Base-by-base conservation (phyloP, 2,329 filamentous ascomycete species). In the Ophiostoma tasmaniense region DNA sequence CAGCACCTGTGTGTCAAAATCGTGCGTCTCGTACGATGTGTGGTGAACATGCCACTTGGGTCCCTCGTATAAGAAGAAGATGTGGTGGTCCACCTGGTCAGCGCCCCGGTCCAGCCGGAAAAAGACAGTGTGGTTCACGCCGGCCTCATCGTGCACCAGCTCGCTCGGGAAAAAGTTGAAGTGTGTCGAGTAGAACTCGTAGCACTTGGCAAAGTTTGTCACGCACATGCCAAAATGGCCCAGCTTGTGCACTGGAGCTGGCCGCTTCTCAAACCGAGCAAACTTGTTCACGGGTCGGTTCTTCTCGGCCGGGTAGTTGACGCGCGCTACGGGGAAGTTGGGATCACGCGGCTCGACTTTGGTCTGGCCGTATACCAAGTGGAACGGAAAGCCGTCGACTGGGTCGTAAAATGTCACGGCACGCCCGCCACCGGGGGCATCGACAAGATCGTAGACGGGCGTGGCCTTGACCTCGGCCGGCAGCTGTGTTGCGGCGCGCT, bases 1-100 rank as follows among this genome's bases (percentile, higher is more conserved):
- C 2, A 91, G 79, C 39, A 86, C 81, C 79, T 91, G 89, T 4
- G 86, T 85, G 75, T 92, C 89, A 73, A 89, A 90, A 76, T 91
- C 88, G 73, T 89, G 85, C 4, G 89, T 88, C 77, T 91, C 89
- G 72, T 89, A 91, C 2, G 83, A 86, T 22, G 84, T 85, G 77
- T 91, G 89, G 75, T 91, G 89, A 2, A 90, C 83, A 75, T 88
- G 86, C 70, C 75, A 79, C 66, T 78, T 76, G 61, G 78, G 76
- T 0, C 81, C 81, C 71, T 82, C 77, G 72, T 80, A 82, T 71
- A 84, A 79, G 76, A 84, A 84, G 76, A 84, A 84, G 68, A 75
- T 77, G 77, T 84, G 82, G 74, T 84, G 82, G 73, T 84, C 82
- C 37, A 83, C 81, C 67, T 78, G 76, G 55, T 82, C 77, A 35